A percentile compares a stretch with the other conserved stretches of the same genome.
These are phyloP conservation scores for Mortierella sp. DNA, from an alignment of 371 early-diverging fungal species.

Conservation along the genomic window DNA sequence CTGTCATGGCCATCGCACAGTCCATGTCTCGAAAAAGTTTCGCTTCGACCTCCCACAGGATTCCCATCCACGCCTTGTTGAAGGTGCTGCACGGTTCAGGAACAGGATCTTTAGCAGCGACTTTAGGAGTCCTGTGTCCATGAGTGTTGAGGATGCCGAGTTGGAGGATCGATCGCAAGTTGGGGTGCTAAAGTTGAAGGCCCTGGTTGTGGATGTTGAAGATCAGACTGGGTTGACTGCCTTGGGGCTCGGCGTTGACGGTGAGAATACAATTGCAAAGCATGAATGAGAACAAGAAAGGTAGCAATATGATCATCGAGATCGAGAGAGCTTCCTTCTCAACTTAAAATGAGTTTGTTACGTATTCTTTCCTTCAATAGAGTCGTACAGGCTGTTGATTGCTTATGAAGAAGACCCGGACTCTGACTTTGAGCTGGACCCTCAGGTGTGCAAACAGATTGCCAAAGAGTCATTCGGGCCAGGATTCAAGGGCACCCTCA, in stretches of 20 bases:
- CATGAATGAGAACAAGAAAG: not conserved
- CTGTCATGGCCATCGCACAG: slow-evolving; percentile 39
- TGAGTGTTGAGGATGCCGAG: slow-evolving; percentile 13
- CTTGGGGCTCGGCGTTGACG: slow-evolving; percentile 38
- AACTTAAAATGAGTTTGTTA: not conserved
- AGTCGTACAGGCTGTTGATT: slow-evolving; percentile 36
- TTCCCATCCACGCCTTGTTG: slow-evolving; percentile 19
- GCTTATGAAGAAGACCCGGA: slow-evolving; percentile 19
- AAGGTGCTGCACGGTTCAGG: slow-evolving; percentile 23
- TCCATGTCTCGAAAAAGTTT: slow-evolving; percentile 23
- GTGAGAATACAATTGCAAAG: slow-evolving; percentile 12
- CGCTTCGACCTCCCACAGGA: slow-evolving; percentile 32
- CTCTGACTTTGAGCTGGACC: slow-evolving; percentile 23
- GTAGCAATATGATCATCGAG: not conserved
- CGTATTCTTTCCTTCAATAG: slow-evolving; percentile 7
- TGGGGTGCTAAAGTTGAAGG: not conserved
- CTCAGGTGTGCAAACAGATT: slow-evolving; percentile 24
- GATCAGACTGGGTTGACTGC: not conserved
- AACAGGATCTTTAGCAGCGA: slow-evolving; percentile 33
- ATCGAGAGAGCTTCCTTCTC: not conserved
- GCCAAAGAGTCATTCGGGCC: slow-evolving; percentile 3
- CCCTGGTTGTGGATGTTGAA: slow-evolving; percentile 28
- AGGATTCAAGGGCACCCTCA: slow-evolving; percentile 27
- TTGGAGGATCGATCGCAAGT: slow-evolving; percentile 31
- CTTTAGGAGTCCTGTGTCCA: slow-evolving; percentile 37